Percentiles rank a stretch among this genome's conserved stretches.
Evolutionary conservation across 2,329 filamentous ascomycete genomes (phyloP).

Genomic region (Madurella mycetomatis): DNA sequence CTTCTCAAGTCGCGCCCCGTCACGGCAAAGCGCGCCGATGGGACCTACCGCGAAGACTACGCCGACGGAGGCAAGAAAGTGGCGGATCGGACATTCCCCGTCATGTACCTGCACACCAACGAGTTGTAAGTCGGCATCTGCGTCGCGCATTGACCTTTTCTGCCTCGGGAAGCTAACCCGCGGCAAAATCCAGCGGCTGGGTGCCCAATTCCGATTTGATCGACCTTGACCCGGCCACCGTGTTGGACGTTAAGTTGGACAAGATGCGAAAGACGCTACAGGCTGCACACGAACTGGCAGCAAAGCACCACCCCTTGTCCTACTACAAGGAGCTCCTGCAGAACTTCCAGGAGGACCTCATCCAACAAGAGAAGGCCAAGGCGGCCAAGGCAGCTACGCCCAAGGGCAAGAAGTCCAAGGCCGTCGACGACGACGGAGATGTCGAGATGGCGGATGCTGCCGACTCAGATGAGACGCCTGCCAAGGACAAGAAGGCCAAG

Average conservation of each 20-base stretch:
- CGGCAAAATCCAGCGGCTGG: slow-evolving; percentile 70
- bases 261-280: slow-evolving; percentile 79
- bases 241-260: slow-evolving; percentile 62
- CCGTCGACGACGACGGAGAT: slow-evolving; percentile 51
- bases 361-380: slow-evolving; percentile 51
- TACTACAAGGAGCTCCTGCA: slow-evolving; percentile 79
- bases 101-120: slow-evolving; percentile 93
- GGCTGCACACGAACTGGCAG: slow-evolving; percentile 74
- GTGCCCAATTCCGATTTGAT: slow-evolving; percentile 78
- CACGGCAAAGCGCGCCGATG: slow-evolving; percentile 75
- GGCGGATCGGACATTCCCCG: slow-evolving; percentile 79
- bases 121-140: slow-evolving; percentile 74
- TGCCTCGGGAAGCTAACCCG: slow-evolving; percentile 8
- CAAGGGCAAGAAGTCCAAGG: slow-evolving; percentile 49
- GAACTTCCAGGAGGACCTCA: slow-evolving; percentile 62
- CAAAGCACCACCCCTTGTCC: slow-evolving; percentile 69
- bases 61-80: slow-evolving; percentile 82
- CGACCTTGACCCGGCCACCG: slow-evolving; percentile 69
- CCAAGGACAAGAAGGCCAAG: slow-evolving; percentile 54
- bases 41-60: slow-evolving; percentile 82
- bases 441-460: slow-evolving; percentile 57
- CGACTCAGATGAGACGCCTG: slow-evolving; percentile 39
- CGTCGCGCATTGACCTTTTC: background rate
- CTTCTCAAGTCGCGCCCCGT: slow-evolving; percentile 77
- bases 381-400: slow-evolving; percentile 42